Conservation (phyloP, 2,329 filamentous ascomycete species). For the Waltergamsia citrina region DNA sequence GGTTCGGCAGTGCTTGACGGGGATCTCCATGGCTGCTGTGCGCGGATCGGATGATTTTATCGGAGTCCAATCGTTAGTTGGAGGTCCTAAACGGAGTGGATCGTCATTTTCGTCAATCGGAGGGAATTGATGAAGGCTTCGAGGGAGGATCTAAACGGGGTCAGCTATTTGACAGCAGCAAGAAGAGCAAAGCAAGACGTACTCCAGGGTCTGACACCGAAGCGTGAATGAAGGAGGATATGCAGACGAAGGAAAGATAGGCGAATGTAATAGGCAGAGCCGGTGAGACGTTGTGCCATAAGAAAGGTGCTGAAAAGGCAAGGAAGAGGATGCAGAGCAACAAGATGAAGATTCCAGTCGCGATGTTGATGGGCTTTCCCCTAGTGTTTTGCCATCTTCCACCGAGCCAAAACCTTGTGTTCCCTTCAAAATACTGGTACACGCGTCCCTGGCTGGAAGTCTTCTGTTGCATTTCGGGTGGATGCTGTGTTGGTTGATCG, state of each 20-base stretch:
- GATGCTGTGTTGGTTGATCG: constrained; percentile 21
- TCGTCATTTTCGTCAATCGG: constrained; percentile 66
- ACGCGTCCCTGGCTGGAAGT: constrained; percentile 46
- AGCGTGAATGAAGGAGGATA: constrained; percentile 91
- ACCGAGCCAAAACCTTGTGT: constrained; percentile 80
- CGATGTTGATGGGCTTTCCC: constrained; percentile 80
- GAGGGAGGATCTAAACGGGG: constrained; percentile 67
- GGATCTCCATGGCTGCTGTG: constrained; percentile 91
- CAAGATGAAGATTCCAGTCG: constrained; percentile 72
- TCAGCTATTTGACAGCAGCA: constrained; percentile 4
- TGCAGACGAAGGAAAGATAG: constrained; percentile 82
- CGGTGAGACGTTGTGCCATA: constrained; percentile 80
- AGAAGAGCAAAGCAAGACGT: constrained; percentile 29
- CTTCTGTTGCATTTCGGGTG: not conserved
- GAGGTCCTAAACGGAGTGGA: constrained; percentile 69
- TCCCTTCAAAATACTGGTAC: constrained; percentile 88
- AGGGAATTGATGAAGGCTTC: constrained; percentile 87
- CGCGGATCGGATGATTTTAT: constrained; percentile 69
- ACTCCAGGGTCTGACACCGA: constrained; percentile 89
- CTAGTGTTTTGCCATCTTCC: constrained; percentile 83
- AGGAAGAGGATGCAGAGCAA: constrained; percentile 79
- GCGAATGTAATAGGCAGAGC: constrained; percentile 84
- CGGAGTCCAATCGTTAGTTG: constrained; percentile 89
- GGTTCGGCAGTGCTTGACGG: constrained; percentile 95
- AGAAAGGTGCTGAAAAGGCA: constrained; percentile 70